These are phyloP conservation scores for Flagelloscypha sp. DNA, from an alignment of 768 basidiomycete genomes.

Conservation along the genomic window DNA sequence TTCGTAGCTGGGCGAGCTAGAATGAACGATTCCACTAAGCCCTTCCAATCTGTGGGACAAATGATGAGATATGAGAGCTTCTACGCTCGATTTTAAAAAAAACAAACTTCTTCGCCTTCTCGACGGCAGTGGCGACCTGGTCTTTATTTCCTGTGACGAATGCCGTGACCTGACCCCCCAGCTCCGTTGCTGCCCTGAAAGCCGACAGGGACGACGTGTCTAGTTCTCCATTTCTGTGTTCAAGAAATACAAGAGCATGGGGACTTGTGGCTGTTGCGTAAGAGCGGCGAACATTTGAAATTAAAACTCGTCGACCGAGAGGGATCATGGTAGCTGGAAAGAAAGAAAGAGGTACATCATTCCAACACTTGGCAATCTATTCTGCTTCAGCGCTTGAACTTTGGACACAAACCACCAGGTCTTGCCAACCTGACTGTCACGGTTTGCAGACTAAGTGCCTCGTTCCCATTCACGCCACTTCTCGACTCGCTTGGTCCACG, in stretches of 20 bases:
- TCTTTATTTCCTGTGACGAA: slow-evolving; percentile 64
- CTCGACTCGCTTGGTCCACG: too few relatives aligned
- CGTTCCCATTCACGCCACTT: too few relatives aligned
- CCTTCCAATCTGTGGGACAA: slow-evolving; percentile 49
- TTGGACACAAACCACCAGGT: too few relatives aligned
- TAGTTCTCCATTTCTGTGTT: slow-evolving; percentile 75
- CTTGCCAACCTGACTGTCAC: too few relatives aligned
- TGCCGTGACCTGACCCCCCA: slow-evolving; percentile 82
- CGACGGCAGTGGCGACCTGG: slow-evolving; percentile 56
- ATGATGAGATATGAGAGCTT: slow-evolving; percentile 9
- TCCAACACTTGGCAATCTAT: too few relatives aligned
- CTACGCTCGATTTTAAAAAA: neutral
- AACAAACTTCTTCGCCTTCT: slow-evolving; percentile 72
- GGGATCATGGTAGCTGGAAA: too few relatives aligned
- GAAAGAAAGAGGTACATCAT: too few relatives aligned
- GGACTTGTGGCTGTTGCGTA: slow-evolving; percentile 58
- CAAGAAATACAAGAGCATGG: slow-evolving; percentile 81
- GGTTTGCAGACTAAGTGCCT: too few relatives aligned
- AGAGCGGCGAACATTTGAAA: slow-evolving; percentile 24
- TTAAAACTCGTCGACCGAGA: too few relatives aligned
- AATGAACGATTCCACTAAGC: slow-evolving; percentile 58
- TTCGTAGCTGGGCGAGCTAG: slow-evolving; percentile 61
- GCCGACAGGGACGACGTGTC: slow-evolving; percentile 85
- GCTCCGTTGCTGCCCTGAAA: slow-evolving; percentile 77
- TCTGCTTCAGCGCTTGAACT: too few relatives aligned